Evolutionary conservation across 352 stramenopile species (phyloP), one percentile per base, ranked within the genome.

Genomic region (Pythium utonaiense): DNA sequence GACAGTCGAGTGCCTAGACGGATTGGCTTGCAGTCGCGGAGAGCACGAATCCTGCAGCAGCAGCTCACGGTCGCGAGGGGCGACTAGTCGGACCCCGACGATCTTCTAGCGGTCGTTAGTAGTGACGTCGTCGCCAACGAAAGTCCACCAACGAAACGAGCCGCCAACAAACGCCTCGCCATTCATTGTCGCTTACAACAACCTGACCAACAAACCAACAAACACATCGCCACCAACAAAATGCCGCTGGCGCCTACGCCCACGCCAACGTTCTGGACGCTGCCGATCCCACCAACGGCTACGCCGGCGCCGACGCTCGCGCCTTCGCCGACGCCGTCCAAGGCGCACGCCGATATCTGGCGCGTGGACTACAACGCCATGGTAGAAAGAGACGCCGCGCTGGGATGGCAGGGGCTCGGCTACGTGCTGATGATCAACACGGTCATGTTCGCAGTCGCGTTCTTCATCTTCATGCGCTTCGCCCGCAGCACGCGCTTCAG

Each of bases 301-400:
- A 21, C 60, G 13, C 31, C 34, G 22, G 31, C 53, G 36, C 25
- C 42, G 14, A 14, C 51, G 19, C 24, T 27, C 7, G 6, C 13
- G 17, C 50, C 56, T 16, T 36, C 62, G 56, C 52, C 53, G 41
- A 41, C 58, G 57, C 53, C 52, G 31, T 65, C 70, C 40, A 66
- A 66, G 42, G 28, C 36, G 25, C 68, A 78, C 42, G 77, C 71
- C 47, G 77, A 70, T 61, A 91, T 89, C 61, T 89, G 82, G 82
- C 69, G 78, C 70, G 75, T 88, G 36, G 82, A 93, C 72, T 91
- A 93, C 75, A 90, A 91, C 66, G 80, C 77, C 34, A 89, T 79
- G 14, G 77, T 88, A 51, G 75, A 77, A 22, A 79, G 77, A 53
- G 81, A 93, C 54, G 79, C 77, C 21, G 80, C 80, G 62, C 83